Evolutionary conservation across 495 filamentous ascomycete genomes (phyloP), one percentile per base, ranked within the genome.

Genomic region (Cairneyella variabilis): DNA sequence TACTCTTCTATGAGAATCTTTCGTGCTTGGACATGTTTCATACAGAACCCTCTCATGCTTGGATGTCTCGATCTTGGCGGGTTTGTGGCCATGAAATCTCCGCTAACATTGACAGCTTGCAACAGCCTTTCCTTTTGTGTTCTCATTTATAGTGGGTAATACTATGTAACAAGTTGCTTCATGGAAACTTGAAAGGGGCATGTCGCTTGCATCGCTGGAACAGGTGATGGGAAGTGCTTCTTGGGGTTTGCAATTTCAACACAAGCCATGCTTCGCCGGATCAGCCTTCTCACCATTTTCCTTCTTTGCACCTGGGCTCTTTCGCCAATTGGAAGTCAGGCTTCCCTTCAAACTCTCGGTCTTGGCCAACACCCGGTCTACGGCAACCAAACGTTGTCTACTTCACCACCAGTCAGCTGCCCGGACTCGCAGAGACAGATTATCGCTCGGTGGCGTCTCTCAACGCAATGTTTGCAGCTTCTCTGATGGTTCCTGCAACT

Each of bases 51-150:
- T n/a, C n/a, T n/a, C n/a, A n/a, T n/a, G n/a, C n/a, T n/a, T n/a
- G n/a, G n/a, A 20, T 41, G 23, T 6, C 10, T 41, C 23, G 38
- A 41, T 20, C 38, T 41, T 21, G 38, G 30, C 23, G n/a, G 48
- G 34, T 17, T 39, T 27, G 14, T 27, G 40, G 37, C 32, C 34
- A 16, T 8, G 44, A 7, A 28, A 41, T 41, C 3, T 16, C n/a
- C 20, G 23, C 20, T 14, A 34, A 18, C 14, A 4, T 41, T 18
- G 37, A 3, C 27, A 52, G 49, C 36, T 43, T 21, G 49, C 26
- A 6, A 52, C 49, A n/a, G 39, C 39, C 34, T 52, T 52, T 22
- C 49, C 49, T 3, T 42, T 52, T 26, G 49, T 34, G 8, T 52
- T 52, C 27, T n/a, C 49, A 30, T 11, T 43, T 12, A 25, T 52